phyloP scores from a whole-genome alignment of 2,329 filamentous ascomycete genomes.

The Arthrobotrys entomopaga region DNA sequence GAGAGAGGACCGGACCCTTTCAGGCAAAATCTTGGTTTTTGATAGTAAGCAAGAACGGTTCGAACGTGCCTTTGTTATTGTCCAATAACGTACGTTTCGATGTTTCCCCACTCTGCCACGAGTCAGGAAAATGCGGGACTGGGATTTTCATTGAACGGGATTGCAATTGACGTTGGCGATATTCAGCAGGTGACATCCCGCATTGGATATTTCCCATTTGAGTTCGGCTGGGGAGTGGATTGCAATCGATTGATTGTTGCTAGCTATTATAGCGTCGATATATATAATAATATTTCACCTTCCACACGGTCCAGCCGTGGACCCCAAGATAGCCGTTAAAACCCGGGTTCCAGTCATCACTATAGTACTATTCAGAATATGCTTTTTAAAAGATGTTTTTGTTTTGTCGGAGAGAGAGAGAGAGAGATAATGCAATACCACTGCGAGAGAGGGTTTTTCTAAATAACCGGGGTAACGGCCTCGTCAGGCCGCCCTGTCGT shows the following conservation, averaged over 20 bases:
- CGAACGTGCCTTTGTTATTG: slow-evolving; percentile 19
- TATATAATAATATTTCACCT: no score
- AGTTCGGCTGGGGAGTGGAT: no score
- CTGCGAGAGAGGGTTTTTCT: no score
- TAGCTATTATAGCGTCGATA: no score
- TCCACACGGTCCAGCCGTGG: no score
- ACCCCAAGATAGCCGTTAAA: no score
- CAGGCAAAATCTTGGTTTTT: slow-evolving; percentile 24
- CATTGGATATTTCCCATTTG: not conserved
- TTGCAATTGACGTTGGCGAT: slow-evolving; percentile 13
- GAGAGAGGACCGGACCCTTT: slow-evolving; percentile 10
- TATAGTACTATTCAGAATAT: no score
- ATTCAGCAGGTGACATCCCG: slow-evolving; percentile 1
- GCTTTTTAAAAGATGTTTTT: no score
- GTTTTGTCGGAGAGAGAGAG: no score
- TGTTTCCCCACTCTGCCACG: slow-evolving; percentile 27
- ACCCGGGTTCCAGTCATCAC: no score
- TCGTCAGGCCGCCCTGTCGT: slow-evolving; percentile 36
- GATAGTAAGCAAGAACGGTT: not conserved
- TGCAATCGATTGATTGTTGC: no score
- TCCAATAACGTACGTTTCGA: slow-evolving; percentile 24
- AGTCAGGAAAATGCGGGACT: slow-evolving; percentile 16
- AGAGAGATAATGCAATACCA: no score
- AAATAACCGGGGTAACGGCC: slow-evolving; percentile 16
- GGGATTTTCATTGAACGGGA: not conserved